These are phyloP conservation scores for Plasmopara viticola DNA, from an alignment of 352 stramenopile species.

Conservation along the genomic window DNA sequence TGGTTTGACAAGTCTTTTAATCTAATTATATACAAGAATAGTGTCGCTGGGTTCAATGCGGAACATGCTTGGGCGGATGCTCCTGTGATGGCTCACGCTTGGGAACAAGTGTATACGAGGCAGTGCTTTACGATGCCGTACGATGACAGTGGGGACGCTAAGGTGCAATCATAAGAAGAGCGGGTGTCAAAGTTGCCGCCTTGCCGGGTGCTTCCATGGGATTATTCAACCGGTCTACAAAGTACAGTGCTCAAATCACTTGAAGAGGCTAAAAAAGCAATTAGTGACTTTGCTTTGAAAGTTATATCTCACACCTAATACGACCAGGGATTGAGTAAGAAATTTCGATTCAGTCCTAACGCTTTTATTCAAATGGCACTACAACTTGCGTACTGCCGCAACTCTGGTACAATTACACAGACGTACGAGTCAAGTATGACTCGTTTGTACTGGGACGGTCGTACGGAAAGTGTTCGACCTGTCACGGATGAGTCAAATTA, in stretches of 20 bases:
- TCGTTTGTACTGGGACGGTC: slow-evolving; percentile 92
- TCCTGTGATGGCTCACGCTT: slow-evolving; percentile 80
- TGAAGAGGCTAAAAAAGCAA: slow-evolving; percentile 47
- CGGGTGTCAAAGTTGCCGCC: slow-evolving; percentile 37
- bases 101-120: slow-evolving; percentile 70
- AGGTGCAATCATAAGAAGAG: slow-evolving; percentile 39
- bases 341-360: slow-evolving; percentile 91
- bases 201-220: slow-evolving; percentile 54
- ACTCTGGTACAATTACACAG: slow-evolving; percentile 87
- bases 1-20: slow-evolving; percentile 98
- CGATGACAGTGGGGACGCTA: slow-evolving; percentile 42
- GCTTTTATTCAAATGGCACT: slow-evolving; percentile 95
- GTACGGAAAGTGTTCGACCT: slow-evolving; percentile 90
- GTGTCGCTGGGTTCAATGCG: slow-evolving; percentile 88
- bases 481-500: slow-evolving; percentile 72
- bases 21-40: slow-evolving; percentile 93
- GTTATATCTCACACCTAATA: slow-evolving; percentile 87
- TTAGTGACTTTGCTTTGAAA: slow-evolving; percentile 86
- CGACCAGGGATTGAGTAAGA: slow-evolving; percentile 87
- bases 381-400: slow-evolving; percentile 94
- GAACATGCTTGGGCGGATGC: slow-evolving; percentile 93
- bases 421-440: slow-evolving; percentile 98
- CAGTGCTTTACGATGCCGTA: slow-evolving; percentile 51
- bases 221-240: slow-evolving; percentile 50
- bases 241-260: slow-evolving; percentile 49